Evolutionary conservation across 306 rosid species (phyloP).

Genomic region (Casuarina cunninghamiana): DNA sequence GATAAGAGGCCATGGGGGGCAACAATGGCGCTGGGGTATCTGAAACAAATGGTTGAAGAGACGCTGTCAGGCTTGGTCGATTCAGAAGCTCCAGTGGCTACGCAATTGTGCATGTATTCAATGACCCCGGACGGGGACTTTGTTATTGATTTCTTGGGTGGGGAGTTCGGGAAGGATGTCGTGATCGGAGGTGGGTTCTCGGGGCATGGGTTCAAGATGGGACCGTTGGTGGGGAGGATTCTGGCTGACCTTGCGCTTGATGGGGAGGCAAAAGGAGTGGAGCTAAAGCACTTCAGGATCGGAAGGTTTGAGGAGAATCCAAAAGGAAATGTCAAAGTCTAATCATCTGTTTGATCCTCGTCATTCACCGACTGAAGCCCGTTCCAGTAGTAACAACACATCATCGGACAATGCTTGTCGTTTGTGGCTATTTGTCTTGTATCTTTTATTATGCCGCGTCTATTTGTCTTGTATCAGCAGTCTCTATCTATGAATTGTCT

Average conservation of each 20-base stretch:
- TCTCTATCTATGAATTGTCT: too few relatives aligned
- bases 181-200: slow-evolving; percentile 88
- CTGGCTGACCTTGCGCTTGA: slow-evolving; percentile 54
- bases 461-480: too few relatives aligned
- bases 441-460: too few relatives aligned
- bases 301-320: slow-evolving; percentile 55
- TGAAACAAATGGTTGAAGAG: slow-evolving; percentile 60
- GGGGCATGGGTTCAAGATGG: slow-evolving; percentile 95
- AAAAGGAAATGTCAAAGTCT: slow-evolving; percentile 36
- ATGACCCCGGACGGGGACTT: slow-evolving; percentile 83
- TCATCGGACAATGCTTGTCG: too few relatives aligned
- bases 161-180: slow-evolving; percentile 65
- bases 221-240: slow-evolving; percentile 68
- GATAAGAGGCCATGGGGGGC: slow-evolving; percentile 76
- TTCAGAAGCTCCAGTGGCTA: slow-evolving; percentile 49
- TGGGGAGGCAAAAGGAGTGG: slow-evolving; percentile 61
- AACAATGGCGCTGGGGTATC: slow-evolving; percentile 22
- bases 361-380: too few relatives aligned
- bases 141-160: slow-evolving; percentile 80
- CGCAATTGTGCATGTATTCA: slow-evolving; percentile 78
- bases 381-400: slow-evolving; percentile 49
- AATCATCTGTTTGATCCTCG: too few relatives aligned
- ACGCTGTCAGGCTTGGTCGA: slow-evolving; percentile 60
- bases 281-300: slow-evolving; percentile 53
- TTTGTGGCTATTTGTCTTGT: too few relatives aligned